These are phyloP conservation scores for Reticulascus tulasneorum DNA, from an alignment of 2,329 filamentous ascomycete species.

Conservation along the genomic window DNA sequence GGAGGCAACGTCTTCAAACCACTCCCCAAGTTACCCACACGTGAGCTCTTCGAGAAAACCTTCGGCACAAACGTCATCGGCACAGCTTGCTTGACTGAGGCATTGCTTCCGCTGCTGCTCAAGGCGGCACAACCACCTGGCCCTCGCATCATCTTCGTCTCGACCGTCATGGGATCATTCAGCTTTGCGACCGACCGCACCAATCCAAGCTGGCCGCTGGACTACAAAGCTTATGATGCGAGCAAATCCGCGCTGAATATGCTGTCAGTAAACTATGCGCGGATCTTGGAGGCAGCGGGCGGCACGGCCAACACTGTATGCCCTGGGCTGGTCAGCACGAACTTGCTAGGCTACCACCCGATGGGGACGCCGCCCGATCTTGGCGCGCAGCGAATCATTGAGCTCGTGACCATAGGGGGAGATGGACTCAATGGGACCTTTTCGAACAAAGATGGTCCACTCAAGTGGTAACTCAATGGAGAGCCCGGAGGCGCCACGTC, in stretches of 20 bases:
- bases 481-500: background rate
- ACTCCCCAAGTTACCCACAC: constrained; percentile 16
- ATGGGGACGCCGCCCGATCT: constrained; percentile 16
- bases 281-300: constrained; percentile 22
- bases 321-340: constrained; percentile 31
- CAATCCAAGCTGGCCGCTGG: constrained; percentile 19
- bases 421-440: constrained; percentile 26
- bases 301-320: constrained; percentile 32
- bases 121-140: constrained; percentile 17
- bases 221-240: constrained; percentile 30
- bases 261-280: constrained; percentile 28
- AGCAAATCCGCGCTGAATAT: constrained; percentile 42
- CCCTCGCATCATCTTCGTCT: constrained; percentile 35
- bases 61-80: constrained; percentile 36
- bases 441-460: constrained; percentile 18
- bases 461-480: constrained; percentile 15
- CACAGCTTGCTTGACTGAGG: constrained; percentile 22
- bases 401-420: constrained; percentile 23
- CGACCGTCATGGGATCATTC: constrained; percentile 30
- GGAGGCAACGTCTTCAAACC: constrained; percentile 6
- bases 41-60: constrained; percentile 30
- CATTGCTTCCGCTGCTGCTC: constrained; percentile 23
- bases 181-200: constrained; percentile 20
- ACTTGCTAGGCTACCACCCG: constrained; percentile 17
- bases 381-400: constrained; percentile 24